Evolutionary conservation across 352 stramenopile genomes (phyloP).

Genomic region (Sclerospora graminicola): DNA sequence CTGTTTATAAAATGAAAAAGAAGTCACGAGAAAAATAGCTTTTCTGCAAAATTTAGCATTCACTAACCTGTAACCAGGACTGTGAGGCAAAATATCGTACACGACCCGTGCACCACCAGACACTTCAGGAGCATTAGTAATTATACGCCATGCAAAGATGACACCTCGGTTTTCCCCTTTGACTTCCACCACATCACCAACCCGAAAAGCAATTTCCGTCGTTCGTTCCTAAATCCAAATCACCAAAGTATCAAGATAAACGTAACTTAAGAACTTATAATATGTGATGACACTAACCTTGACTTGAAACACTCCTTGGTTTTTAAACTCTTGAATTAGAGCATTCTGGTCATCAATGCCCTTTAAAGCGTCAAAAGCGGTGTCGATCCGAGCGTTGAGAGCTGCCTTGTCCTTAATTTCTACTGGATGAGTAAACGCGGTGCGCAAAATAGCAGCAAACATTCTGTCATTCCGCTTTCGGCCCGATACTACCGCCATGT

Average conservation of each 20-base stretch:
- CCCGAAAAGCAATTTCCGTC: constrained; percentile 32
- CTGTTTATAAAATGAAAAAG: constrained; percentile 6
- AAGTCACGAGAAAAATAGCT: not conserved
- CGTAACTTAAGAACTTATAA: constrained; percentile 2
- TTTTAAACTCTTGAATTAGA: constrained; percentile 34
- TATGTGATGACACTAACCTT: constrained; percentile 33
- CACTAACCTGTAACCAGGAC: constrained; percentile 31
- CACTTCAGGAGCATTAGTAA: constrained; percentile 19
- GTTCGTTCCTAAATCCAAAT: constrained; percentile 31
- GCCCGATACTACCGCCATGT: constrained; percentile 30
- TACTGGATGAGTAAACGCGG: constrained; percentile 37
- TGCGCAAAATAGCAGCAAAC: constrained; percentile 37
- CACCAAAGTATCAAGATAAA: no score
- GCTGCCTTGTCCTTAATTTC: constrained; percentile 14
- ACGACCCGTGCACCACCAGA: constrained; percentile 31
- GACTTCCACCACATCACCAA: constrained; percentile 67
- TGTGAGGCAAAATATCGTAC: constrained; percentile 66
- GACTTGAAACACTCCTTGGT: constrained; percentile 32
- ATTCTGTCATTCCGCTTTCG: constrained; percentile 11
- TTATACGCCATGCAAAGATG: constrained; percentile 48
- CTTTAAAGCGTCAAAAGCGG: constrained; percentile 44
- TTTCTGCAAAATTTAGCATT: not conserved
- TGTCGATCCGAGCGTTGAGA: constrained; percentile 39
- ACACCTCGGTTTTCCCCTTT: constrained; percentile 41
- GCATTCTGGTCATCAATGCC: constrained; percentile 66